Conservation (phyloP, 2,329 filamentous ascomycete species). For the Celoporthe dispersa region DNA sequence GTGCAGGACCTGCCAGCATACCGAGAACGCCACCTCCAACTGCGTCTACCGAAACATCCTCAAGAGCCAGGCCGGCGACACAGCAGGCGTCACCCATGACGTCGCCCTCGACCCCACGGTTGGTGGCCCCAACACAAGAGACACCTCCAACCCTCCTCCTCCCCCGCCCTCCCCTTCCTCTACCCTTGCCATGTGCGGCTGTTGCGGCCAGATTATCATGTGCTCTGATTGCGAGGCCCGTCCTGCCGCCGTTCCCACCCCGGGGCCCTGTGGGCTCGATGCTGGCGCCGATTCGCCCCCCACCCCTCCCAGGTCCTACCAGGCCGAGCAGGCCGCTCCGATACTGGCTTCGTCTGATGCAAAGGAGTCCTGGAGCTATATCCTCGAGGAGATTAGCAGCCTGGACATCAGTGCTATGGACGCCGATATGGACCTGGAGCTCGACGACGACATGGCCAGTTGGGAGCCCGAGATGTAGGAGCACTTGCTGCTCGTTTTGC, state of each 20-base stretch:
- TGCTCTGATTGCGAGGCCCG: slow-evolving; percentile 46
- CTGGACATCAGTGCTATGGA: slow-evolving; percentile 27
- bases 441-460: slow-evolving; percentile 28
- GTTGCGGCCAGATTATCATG: slow-evolving; percentile 50
- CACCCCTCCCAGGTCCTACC: slow-evolving; percentile 25
- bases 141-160: slow-evolving; percentile 18
- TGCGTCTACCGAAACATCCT: slow-evolving; percentile 97
- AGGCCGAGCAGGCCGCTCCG: slow-evolving; percentile 23
- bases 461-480: slow-evolving; percentile 29
- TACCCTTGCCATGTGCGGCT: slow-evolving; percentile 46
- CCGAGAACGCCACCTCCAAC: slow-evolving; percentile 81
- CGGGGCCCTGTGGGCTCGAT: slow-evolving; percentile 22
- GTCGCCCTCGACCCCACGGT: slow-evolving; percentile 98
- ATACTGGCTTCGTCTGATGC: slow-evolving; percentile 20
- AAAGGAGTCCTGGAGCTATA: slow-evolving; percentile 37
- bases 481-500: not conserved
- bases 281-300: slow-evolving; percentile 23
- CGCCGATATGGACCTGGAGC: slow-evolving; percentile 27
- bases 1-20: slow-evolving; percentile 93
- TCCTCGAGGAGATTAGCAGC: slow-evolving; percentile 25
- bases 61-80: slow-evolving; percentile 89
- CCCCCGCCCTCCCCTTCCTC: slow-evolving; percentile 21
- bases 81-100: slow-evolving; percentile 95
- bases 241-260: slow-evolving; percentile 30
- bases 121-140: slow-evolving; percentile 57